Percentiles rank a stretch among this genome's conserved stretches.
Evolutionary conservation across 1,139 yeast species (phyloP).

Genomic region (Saccharomyces hybrid): DNA sequence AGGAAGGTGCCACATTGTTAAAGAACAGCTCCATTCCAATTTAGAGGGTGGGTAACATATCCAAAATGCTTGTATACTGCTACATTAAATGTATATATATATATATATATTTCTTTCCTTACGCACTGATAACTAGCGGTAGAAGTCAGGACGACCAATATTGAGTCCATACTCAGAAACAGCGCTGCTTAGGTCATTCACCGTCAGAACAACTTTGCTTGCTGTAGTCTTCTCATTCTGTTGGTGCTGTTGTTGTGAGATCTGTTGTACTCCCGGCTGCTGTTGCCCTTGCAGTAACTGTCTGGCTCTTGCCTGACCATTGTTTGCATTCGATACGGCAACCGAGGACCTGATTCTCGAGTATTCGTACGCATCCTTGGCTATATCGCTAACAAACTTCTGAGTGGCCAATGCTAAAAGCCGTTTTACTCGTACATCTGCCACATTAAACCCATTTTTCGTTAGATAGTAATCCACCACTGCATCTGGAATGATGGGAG

Average conservation of each 20-base stretch:
- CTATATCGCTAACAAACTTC: slow-evolving; percentile 87
- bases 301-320: slow-evolving; percentile 81
- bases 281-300: slow-evolving; percentile 53
- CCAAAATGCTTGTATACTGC: background rate
- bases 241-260: slow-evolving; percentile 26
- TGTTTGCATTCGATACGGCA: slow-evolving; percentile 74
- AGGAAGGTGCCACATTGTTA: background rate
- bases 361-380: slow-evolving; percentile 94
- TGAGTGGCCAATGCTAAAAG: slow-evolving; percentile 91
- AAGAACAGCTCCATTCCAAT: background rate
- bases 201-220: slow-evolving; percentile 34
- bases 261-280: slow-evolving; percentile 40
- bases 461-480: slow-evolving; percentile 93
- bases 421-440: slow-evolving; percentile 74
- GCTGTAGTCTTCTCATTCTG: slow-evolving; percentile 38
- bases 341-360: slow-evolving; percentile 81
- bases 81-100: background rate
- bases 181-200: slow-evolving; percentile 31
- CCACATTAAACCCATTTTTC: slow-evolving; percentile 79
- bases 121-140: slow-evolving; percentile 41
- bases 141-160: slow-evolving; percentile 86
- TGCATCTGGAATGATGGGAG: slow-evolving; percentile 96
- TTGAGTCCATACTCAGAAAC: slow-evolving; percentile 86
- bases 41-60: background rate
- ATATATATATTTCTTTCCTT: background rate